These are phyloP conservation scores for Apiospora malaysiana DNA, from an alignment of 2,329 filamentous ascomycete genomes.

Conservation along the genomic window DNA sequence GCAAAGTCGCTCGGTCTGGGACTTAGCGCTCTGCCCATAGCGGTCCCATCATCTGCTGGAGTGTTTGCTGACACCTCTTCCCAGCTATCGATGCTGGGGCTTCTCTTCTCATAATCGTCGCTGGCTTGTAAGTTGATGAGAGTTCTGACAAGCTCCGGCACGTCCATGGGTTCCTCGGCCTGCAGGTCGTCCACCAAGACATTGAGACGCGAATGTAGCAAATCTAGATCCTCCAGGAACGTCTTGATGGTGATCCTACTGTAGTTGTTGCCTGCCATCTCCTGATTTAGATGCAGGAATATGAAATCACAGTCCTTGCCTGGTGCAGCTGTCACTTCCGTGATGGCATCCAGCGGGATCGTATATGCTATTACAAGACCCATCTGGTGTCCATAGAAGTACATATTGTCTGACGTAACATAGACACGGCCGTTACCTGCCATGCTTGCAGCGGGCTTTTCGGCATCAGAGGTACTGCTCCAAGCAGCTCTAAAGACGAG, in stretches of 20 bases:
- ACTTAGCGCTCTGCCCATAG: slow-evolving; percentile 45
- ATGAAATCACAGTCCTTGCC: slow-evolving; percentile 93
- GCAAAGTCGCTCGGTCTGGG: slow-evolving; percentile 43
- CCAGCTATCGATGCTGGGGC: slow-evolving; percentile 87
- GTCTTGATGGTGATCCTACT: slow-evolving; percentile 87
- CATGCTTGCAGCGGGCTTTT: slow-evolving; percentile 59
- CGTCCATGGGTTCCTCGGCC: slow-evolving; percentile 69
- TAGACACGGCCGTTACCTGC: slow-evolving; percentile 77
- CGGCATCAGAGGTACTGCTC: slow-evolving; percentile 58
- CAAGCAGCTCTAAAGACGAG: slow-evolving; percentile 94
- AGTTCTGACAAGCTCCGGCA: slow-evolving; percentile 73
- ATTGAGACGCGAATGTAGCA: slow-evolving; percentile 85
- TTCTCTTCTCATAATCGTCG: slow-evolving; percentile 61
- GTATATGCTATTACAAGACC: slow-evolving; percentile 86
- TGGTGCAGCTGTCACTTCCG: slow-evolving; percentile 87
- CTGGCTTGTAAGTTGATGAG: slow-evolving; percentile 77
- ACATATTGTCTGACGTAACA: slow-evolving; percentile 84
- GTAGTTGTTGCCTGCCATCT: slow-evolving; percentile 66
- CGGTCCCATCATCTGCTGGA: slow-evolving; percentile 64
- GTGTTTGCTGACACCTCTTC: slow-evolving; percentile 74
- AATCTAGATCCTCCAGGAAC: slow-evolving; percentile 84
- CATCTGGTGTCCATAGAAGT: slow-evolving; percentile 96
- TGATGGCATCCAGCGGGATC: slow-evolving; percentile 76
- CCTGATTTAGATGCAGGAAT: slow-evolving; percentile 76
- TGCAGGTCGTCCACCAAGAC: slow-evolving; percentile 82